Percentiles rank a stretch among this genome's conserved stretches.
These are phyloP conservation scores for Aspergillus thermomutatus DNA, from an alignment of 2,329 filamentous ascomycete species.

Conservation along the genomic window DNA sequence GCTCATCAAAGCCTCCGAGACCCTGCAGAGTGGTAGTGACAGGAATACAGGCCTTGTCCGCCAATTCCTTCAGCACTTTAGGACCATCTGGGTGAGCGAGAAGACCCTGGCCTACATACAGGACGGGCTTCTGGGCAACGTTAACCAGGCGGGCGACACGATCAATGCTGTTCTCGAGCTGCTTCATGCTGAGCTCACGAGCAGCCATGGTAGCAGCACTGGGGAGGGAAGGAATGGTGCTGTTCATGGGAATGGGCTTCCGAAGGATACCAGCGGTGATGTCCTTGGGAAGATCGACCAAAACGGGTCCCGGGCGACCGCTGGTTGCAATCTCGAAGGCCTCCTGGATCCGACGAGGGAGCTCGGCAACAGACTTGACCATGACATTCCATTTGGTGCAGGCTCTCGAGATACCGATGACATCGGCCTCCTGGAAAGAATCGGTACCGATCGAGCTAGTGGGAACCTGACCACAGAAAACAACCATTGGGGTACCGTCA, in stretches of 20 bases:
- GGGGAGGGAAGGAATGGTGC: slow-evolving; percentile 70
- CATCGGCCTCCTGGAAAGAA: slow-evolving; percentile 95
- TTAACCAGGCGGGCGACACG: slow-evolving; percentile 82
- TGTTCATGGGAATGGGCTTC: slow-evolving; percentile 76
- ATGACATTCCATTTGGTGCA: slow-evolving; percentile 99
- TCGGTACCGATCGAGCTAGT: slow-evolving; percentile 90
- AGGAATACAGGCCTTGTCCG: slow-evolving; percentile 86
- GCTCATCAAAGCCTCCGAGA: slow-evolving; percentile 86
- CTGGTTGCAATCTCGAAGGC: slow-evolving; percentile 97
- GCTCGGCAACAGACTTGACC: slow-evolving; percentile 91
- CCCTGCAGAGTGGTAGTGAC: slow-evolving; percentile 96
- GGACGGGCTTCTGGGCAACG: slow-evolving; percentile 85
- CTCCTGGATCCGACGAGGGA: slow-evolving; percentile 92
- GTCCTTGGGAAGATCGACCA: slow-evolving; percentile 96
- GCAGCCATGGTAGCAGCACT: slow-evolving; percentile 83
- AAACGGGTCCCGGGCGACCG: slow-evolving; percentile 86
- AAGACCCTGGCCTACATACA: slow-evolving; percentile 91
- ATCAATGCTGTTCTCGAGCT: slow-evolving; percentile 69
- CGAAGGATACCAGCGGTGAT: slow-evolving; percentile 82
- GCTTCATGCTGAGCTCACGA: slow-evolving; percentile 66
- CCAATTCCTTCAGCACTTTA: slow-evolving; percentile 74
- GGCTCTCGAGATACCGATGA: slow-evolving; percentile 86
- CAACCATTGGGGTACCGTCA: slow-evolving; percentile 92
- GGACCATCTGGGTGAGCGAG: slow-evolving; percentile 76
- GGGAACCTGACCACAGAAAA: slow-evolving; percentile 90